Conservation (phyloP, 2,329 filamentous ascomycete species). For the Esteya vermicola region DNA sequence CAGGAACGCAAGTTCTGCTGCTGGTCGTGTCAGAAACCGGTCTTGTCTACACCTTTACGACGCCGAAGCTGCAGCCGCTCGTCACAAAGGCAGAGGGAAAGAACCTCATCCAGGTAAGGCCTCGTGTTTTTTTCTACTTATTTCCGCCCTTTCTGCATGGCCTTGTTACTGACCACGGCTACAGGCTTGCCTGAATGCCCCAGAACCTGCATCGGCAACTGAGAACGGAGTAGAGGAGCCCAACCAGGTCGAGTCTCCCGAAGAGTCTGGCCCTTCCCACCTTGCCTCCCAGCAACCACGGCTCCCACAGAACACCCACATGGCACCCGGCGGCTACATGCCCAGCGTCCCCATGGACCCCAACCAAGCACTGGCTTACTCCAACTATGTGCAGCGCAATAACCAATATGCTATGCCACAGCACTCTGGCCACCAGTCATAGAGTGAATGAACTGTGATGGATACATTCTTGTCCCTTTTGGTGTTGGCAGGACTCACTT, state of each 20-base stretch:
- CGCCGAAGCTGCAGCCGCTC: slow-evolving; percentile 91
- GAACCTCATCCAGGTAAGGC: slow-evolving; percentile 95
- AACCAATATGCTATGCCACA: slow-evolving; percentile 71
- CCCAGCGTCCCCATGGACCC: slow-evolving; percentile 55
- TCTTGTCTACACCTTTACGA: slow-evolving; percentile 96
- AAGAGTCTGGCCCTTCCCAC: slow-evolving; percentile 68
- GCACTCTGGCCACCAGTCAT: slow-evolving; percentile 70
- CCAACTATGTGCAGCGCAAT: slow-evolving; percentile 64
- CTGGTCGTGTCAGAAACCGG: slow-evolving; percentile 96
- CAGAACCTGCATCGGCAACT: slow-evolving; percentile 68
- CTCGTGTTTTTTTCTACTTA: too few relatives aligned
- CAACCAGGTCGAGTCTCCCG: slow-evolving; percentile 75
- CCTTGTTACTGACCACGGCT: slow-evolving; percentile 17
- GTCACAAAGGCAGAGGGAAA: slow-evolving; percentile 98
- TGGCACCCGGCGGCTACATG: slow-evolving; percentile 51
- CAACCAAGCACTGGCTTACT: slow-evolving; percentile 69
- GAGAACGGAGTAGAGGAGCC: slow-evolving; percentile 69
- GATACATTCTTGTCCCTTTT: not conserved
- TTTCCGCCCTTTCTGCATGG: not conserved
- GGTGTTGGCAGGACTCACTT: not conserved
- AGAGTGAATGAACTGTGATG: slow-evolving; percentile 9
- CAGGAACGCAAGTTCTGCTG: slow-evolving; percentile 90
- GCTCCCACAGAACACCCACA: slow-evolving; percentile 49
- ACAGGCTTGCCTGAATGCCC: slow-evolving; percentile 90
- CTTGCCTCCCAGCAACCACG: slow-evolving; percentile 53